phyloP scores from a whole-genome alignment of 108 stramenopile genomes.

The Discostella pseudostelligera region DNA sequence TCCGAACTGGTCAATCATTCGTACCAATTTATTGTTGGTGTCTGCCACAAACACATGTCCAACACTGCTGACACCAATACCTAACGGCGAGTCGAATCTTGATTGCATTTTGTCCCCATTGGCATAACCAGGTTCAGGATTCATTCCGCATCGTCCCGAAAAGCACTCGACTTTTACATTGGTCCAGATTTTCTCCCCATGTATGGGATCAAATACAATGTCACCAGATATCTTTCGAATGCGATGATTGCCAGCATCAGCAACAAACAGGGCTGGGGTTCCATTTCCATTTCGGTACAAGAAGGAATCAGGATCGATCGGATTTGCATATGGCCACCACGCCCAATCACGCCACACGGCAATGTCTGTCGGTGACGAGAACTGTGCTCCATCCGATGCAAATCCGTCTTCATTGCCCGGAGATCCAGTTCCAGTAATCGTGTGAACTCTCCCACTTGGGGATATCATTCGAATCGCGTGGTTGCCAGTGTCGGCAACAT shows the following conservation, averaged over 20 bases:
- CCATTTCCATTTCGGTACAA: constrained; percentile 46
- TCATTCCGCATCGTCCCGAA: constrained; percentile 51
- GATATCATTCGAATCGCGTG: constrained; percentile 72
- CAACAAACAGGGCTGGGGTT: constrained; percentile 52
- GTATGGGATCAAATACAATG: constrained; percentile 19
- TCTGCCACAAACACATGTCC: constrained; percentile 80
- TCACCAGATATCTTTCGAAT: constrained; percentile 57
- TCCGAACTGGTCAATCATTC: constrained; percentile 57
- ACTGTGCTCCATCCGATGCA: constrained; percentile 46
- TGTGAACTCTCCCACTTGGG: constrained; percentile 56
- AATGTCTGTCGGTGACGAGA: constrained; percentile 70
- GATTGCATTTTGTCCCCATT: constrained; percentile 59
- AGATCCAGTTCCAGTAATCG: constrained; percentile 64
- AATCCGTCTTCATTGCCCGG: constrained; percentile 45
- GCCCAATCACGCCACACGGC: constrained; percentile 68
- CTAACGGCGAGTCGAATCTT: constrained; percentile 75
- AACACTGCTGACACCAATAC: constrained; percentile 59
- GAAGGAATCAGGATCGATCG: constrained; percentile 45
- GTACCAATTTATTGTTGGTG: constrained; percentile 79
- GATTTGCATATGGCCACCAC: constrained; percentile 45
- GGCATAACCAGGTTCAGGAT: constrained; percentile 67
- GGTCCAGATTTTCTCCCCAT: constrained; percentile 39
- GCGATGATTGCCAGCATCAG: constrained; percentile 83
- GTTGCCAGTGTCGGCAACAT: constrained; percentile 88
- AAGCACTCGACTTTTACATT: constrained; percentile 60